These are phyloP conservation scores for Phyllostachys edulis DNA, from an alignment of 176 grass and related monocot genomes.

Conservation along the genomic window DNA sequence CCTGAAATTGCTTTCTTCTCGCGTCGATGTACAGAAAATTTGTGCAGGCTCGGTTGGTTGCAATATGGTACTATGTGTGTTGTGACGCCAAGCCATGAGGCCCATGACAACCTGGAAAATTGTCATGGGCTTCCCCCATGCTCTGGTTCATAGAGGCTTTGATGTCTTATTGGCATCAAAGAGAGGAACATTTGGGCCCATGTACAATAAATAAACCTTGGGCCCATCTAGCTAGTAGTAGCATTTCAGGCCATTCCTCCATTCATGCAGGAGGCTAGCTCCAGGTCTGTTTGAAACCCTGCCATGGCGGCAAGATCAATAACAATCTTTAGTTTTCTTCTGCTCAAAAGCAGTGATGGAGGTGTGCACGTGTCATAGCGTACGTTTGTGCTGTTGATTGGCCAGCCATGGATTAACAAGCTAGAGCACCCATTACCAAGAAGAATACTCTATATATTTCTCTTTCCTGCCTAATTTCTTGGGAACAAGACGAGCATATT, in stretches of 20 bases:
- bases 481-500: neutral
- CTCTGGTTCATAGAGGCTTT: neutral
- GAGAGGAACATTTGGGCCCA: neutral
- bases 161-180: neutral
- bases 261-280: neutral
- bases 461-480: neutral
- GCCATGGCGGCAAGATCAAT: neutral
- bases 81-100: too few relatives aligned
- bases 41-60: too few relatives aligned
- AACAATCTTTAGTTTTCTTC: neutral
- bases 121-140: neutral
- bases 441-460: neutral
- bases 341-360: neutral
- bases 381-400: neutral
- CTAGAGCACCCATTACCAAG: neutral
- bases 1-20: too few relatives aligned
- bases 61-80: too few relatives aligned
- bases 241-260: neutral
- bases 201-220: neutral
- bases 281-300: neutral
- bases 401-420: neutral
- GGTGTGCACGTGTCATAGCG: neutral
- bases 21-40: too few relatives aligned
- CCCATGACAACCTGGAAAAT: neutral
- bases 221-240: neutral